Base-by-base conservation (phyloP, 1,284 basidiomycete species). In the Microbotryum silenes-acaulis region DNA sequence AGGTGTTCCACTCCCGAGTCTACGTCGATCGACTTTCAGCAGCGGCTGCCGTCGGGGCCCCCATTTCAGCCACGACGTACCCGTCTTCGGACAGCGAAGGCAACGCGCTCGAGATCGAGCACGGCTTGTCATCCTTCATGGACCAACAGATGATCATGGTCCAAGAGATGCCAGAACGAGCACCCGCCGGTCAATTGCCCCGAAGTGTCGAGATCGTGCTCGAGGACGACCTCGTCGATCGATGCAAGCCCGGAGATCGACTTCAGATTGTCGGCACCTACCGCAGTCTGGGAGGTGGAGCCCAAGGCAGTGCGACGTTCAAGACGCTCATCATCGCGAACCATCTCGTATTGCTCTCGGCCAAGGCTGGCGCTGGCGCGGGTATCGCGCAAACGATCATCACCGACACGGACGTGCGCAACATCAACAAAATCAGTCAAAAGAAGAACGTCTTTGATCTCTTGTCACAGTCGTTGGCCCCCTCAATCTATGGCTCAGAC, bases 111-210 rank as follows among this genome's bases (percentile, higher is more conserved):
- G 83, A 92, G 72, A 97, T 88, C 73, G 96, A 99, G 78, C 98
- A 86, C 74, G 96, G 96, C 14, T 81, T 88, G 66, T 91, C 89
- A 72, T 84, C 87, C 6, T 99, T 96, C 80, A 83, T 90, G 61
- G 96, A 99, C 77, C 90, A 97, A 77, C 96, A 99, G 77, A 85
- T 91, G 68, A 91, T 98, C 73, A 91, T 87, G 73, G 97, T 99
- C 66, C 96, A 99, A 77, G 96, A 99, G 75, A 98, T 98, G 94
- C 96, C 96, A 1, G 96, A 99, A 77, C 85, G 94, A 18, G 93
- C 96, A 9, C 96, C 96, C 21, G 88, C 96, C 23, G 96, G 96
- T 31, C 94, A 98, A 76, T 80, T 99, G 51, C 96, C 96, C 49
- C 82, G 96, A 48, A 92, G 91, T 72, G 89, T 93, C 50, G 96